Evolutionary conservation across 257 asterid genomes (phyloP).

Genomic region (Verbena officinalis): DNA sequence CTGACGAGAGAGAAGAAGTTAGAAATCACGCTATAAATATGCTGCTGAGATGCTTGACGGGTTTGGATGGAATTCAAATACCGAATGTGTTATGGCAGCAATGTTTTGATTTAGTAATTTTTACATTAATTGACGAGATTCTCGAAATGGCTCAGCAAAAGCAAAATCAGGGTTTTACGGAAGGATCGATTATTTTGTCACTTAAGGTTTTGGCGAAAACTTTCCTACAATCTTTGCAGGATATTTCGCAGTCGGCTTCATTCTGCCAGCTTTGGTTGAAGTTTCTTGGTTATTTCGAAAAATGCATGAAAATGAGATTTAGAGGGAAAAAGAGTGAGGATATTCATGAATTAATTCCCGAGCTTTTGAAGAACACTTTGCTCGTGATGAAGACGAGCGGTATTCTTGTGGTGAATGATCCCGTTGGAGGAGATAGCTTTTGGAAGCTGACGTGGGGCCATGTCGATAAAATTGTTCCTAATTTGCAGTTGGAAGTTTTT

Average conservation of each 20-base stretch:
- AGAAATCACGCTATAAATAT: neutral
- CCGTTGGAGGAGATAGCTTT: neutral
- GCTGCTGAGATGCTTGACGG: neutral
- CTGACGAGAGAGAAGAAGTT: neutral
- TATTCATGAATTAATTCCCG: conserved; percentile 59
- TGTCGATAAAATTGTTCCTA: neutral
- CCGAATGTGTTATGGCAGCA: neutral
- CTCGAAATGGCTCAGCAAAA: conserved; percentile 24
- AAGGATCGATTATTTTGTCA: conserved; percentile 49
- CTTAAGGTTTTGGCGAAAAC: conserved; percentile 51
- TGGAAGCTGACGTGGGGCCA: neutral
- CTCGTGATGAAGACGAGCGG: conserved; percentile 32
- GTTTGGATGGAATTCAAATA: neutral
- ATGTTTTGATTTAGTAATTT: neutral
- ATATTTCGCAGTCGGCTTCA: conserved; percentile 39
- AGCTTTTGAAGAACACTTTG: conserved; percentile 57
- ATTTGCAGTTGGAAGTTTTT: neutral
- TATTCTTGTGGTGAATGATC: neutral
- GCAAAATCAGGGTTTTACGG: conserved; percentile 52
- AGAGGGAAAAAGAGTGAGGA: conserved; percentile 55
- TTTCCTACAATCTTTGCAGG: conserved; percentile 46
- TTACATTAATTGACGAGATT: neutral
- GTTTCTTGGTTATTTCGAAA: conserved; percentile 46
- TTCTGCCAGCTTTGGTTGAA: conserved; percentile 53
- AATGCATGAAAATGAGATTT: conserved; percentile 45